These are phyloP conservation scores for Neurospora pannonica DNA, from an alignment of 495 filamentous ascomycete genomes.

Conservation along the genomic window DNA sequence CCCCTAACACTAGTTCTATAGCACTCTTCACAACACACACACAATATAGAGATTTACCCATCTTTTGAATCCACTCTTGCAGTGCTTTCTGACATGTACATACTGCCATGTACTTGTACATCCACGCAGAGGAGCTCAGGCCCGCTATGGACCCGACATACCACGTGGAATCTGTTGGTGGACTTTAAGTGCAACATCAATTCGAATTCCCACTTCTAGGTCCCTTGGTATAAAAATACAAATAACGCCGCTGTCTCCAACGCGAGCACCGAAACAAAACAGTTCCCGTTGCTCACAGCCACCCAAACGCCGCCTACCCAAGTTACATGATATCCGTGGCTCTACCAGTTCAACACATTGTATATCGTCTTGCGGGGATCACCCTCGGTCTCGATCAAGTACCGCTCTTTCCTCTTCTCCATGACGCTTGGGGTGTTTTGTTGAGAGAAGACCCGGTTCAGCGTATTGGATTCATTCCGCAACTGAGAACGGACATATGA, in stretches of 20 bases:
- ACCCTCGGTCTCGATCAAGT: constrained; percentile 25
- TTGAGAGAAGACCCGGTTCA: constrained; percentile 32
- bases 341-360: constrained; percentile 29
- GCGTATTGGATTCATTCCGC: constrained; percentile 17
- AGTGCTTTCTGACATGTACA: no score
- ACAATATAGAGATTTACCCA: no score
- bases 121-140: not conserved
- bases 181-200: not conserved
- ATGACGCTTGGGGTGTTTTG: constrained; percentile 31
- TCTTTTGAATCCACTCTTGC: no score
- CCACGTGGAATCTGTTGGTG: not conserved
- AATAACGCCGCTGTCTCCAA: not conserved
- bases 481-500: constrained; percentile 25
- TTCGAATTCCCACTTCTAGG: not conserved
- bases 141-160: not conserved
- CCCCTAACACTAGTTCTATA: no score
- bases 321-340: not conserved
- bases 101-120: not conserved
- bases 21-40: no score
- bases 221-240: not conserved
- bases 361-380: constrained; percentile 30
- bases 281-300: not conserved
- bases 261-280: not conserved
- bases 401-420: constrained; percentile 16
- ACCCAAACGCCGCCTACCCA: not conserved